Evolutionary conservation across 2,329 filamentous ascomycete species (phyloP).

Genomic region (Botrytis deweyae): DNA sequence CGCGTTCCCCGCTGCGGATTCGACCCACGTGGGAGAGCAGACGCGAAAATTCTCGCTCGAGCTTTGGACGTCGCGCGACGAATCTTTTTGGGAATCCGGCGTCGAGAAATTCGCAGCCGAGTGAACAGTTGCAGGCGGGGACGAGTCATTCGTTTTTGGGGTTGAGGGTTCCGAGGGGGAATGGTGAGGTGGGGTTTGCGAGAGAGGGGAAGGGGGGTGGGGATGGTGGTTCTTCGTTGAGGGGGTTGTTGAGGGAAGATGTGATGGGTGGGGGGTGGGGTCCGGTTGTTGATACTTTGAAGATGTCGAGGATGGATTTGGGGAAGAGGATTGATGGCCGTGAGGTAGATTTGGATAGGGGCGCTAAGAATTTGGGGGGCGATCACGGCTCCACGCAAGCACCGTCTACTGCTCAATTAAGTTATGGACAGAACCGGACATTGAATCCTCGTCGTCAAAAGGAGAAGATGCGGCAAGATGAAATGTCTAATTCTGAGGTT

Average conservation of each 20-base stretch:
- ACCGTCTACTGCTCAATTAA: neutral
- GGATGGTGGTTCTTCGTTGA: conserved; percentile 15
- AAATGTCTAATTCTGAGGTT: conserved; percentile 27
- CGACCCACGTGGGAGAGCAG: conserved; percentile 32
- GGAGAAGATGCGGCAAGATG: conserved; percentile 20
- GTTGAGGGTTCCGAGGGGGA: conserved; percentile 30
- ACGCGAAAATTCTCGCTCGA: conserved; percentile 33
- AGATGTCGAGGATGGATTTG: neutral
- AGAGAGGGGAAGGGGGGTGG: conserved; percentile 22
- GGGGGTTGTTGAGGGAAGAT: conserved; percentile 24
- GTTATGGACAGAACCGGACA: conserved; percentile 2
- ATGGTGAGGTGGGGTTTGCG: conserved; percentile 34
- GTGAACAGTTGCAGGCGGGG: conserved; percentile 34
- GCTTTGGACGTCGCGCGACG: conserved; percentile 39
- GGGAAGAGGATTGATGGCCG: neutral
- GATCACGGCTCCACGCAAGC: neutral
- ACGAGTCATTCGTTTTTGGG: conserved; percentile 37
- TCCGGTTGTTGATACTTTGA: neutral
- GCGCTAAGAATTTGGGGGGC: neutral
- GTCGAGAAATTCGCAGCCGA: conserved; percentile 32
- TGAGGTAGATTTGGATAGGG: conserved; percentile 16
- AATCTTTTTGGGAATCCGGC: conserved; percentile 33
- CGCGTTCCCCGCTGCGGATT: conserved; percentile 10
- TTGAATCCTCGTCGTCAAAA: conserved; percentile 14
- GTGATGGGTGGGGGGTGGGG: conserved; percentile 23